These are phyloP conservation scores for Bipolaris cookei DNA, from an alignment of 2,329 filamentous ascomycete species.

Conservation along the genomic window DNA sequence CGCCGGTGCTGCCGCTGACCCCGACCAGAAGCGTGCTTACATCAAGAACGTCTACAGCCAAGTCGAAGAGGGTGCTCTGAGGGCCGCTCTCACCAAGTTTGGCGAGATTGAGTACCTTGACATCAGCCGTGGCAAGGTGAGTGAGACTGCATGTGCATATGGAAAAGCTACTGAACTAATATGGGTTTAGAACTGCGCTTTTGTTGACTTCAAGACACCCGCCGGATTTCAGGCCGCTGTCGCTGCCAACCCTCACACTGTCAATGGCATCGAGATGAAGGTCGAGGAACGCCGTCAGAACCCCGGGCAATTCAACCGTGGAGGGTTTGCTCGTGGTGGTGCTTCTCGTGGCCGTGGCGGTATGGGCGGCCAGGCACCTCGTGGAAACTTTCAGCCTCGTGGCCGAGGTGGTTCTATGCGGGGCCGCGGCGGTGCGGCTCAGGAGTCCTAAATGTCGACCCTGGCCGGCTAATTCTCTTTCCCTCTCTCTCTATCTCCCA, in stretches of 20 bases:
- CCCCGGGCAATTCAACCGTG: slow-evolving; percentile 43
- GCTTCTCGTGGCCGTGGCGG: slow-evolving; percentile 67
- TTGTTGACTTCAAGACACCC: slow-evolving; percentile 86
- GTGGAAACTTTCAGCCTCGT: slow-evolving; percentile 73
- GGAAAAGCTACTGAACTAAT: slow-evolving; percentile 23
- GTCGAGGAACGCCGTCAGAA: slow-evolving; percentile 85
- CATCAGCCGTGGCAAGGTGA: slow-evolving; percentile 76
- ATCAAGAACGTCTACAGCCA: slow-evolving; percentile 96
- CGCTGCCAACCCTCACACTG: slow-evolving; percentile 81
- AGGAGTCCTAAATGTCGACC: slow-evolving; percentile 40
- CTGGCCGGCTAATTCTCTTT: slow-evolving; percentile 2
- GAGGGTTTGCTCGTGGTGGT: slow-evolving; percentile 50
- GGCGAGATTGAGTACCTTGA: slow-evolving; percentile 69
- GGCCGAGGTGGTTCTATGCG: slow-evolving; percentile 68
- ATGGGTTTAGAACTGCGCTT: slow-evolving; percentile 81
- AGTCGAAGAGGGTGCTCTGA: slow-evolving; percentile 76
- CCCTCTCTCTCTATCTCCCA: background rate
- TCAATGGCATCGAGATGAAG: slow-evolving; percentile 80
- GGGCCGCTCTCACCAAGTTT: slow-evolving; percentile 71
- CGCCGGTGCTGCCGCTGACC: slow-evolving; percentile 66
- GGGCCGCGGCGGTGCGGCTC: slow-evolving; percentile 48
- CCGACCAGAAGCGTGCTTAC: slow-evolving; percentile 82
- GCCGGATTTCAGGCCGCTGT: slow-evolving; percentile 85
- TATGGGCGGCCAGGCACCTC: slow-evolving; percentile 61
- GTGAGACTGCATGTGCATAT: slow-evolving; percentile 22